A percentile compares a stretch with the other conserved stretches of the same genome.
Evolutionary conservation across 441 rosid genomes (phyloP).

Genomic region (Eutrema salsugineum): DNA sequence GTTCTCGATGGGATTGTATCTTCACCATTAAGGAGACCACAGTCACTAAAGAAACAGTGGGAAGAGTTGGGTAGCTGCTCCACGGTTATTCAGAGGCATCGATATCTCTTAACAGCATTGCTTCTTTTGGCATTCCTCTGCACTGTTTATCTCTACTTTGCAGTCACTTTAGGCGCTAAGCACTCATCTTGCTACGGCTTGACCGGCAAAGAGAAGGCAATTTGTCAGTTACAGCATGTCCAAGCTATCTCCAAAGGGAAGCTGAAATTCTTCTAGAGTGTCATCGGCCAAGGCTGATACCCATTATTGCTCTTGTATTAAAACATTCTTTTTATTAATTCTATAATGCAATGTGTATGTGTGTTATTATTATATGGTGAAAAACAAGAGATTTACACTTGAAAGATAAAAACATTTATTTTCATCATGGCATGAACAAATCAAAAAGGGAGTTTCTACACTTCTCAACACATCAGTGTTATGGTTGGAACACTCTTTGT

Average conservation of each 20-base stretch:
- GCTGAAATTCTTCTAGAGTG: constrained; percentile 52
- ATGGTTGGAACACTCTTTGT: not conserved
- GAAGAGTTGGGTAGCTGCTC: constrained; percentile 89
- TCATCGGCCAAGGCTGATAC: not conserved
- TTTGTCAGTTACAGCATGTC: constrained; percentile 54
- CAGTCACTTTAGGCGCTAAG: constrained; percentile 63
- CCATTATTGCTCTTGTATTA: constrained; percentile 5
- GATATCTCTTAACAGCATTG: constrained; percentile 78
- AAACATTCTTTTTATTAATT: constrained; percentile 11
- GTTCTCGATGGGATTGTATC: constrained; percentile 70
- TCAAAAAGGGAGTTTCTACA: not conserved
- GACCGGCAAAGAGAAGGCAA: constrained; percentile 50
- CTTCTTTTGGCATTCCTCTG: constrained; percentile 75
- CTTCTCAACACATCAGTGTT: not conserved
- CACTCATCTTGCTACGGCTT: constrained; percentile 62
- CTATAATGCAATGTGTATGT: not conserved
- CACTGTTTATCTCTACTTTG: constrained; percentile 86
- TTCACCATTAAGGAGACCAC: constrained; percentile 75
- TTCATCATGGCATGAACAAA: not conserved
- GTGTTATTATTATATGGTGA: not conserved
- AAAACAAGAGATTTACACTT: not conserved
- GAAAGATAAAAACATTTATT: not conserved
- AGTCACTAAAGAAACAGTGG: constrained; percentile 62
- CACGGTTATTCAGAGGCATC: constrained; percentile 66
- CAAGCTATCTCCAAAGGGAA: constrained; percentile 61